Evolutionary conservation across 2,329 filamentous ascomycete genomes (phyloP), one percentile per base, ranked within the genome.

Genomic region (Apiospora aurea): DNA sequence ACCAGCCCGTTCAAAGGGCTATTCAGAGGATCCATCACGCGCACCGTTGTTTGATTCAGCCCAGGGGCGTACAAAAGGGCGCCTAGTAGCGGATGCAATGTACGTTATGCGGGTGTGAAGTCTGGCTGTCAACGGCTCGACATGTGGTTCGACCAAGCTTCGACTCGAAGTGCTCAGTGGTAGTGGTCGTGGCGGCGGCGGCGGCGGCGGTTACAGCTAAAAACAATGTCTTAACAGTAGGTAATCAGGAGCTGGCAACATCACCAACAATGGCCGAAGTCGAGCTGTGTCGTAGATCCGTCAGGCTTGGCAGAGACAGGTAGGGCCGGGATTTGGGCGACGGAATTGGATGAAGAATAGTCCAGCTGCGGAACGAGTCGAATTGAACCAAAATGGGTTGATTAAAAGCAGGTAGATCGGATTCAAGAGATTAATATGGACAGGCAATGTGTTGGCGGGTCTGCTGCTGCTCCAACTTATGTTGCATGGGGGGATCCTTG

Each of bases 1-100:
- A 84, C 83, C 49, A 92, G 83, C 72, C 86, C 86, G 71, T 83
- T 86, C 71, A 92, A 81, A 41, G 89, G 87, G 57, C 57, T 64
- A 41, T 41, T 64, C 10, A 64, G 57, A 41, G 57, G 34, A 64
- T 64, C 57, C 57, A 64, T 64, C 57, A n/a, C 18, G 34, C 34
- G 57, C 57, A 14, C 57, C 57, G 57, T 41, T 41, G 11, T 64
- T n/a, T n/a, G 21, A 14, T 41, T 41, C 57, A n/a, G 57, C 57
- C 57, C 18, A 26, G 21, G 16, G 29, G 57, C 57, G 57, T 64
- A 64, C 57, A 64, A 41, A 34, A 64, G 18, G 34, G 57, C 34
- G 57, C 57, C 34, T 64, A 41, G 34, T 41, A 64, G 57, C 57
- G 57, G 41, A 21, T 41, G 57, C 34, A 64, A 29, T 41, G 57